phyloP scores from a whole-genome alignment of 306 rosid species.

The Rosa lucieae region DNA sequence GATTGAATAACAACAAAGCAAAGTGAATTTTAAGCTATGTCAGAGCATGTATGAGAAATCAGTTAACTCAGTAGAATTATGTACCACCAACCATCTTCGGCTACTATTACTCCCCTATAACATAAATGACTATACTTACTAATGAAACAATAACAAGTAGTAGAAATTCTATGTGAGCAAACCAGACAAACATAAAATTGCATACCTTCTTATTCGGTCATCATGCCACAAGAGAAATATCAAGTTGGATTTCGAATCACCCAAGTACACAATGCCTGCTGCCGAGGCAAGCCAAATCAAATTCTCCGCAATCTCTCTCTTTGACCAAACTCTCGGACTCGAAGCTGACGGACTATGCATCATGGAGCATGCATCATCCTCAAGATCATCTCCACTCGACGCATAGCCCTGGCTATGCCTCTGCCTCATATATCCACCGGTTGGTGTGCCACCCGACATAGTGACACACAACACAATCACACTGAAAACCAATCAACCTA shows the following conservation, averaged over 20 bases:
- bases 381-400: conserved; percentile 93
- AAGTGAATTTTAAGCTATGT: background rate
- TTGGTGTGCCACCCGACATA: conserved; percentile 97
- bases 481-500: conserved; percentile 23
- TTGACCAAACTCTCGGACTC: conserved; percentile 51
- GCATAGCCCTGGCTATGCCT: conserved; percentile 96
- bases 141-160: conserved; percentile 5
- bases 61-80: background rate
- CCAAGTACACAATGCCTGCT: conserved; percentile 69
- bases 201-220: conserved; percentile 76
- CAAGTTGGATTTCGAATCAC: conserved; percentile 79
- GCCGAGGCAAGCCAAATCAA: conserved; percentile 90
- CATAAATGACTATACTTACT: background rate
- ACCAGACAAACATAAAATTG: background rate
- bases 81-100: background rate
- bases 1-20: background rate
- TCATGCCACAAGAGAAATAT: conserved; percentile 83
- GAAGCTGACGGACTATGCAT: conserved; percentile 39
- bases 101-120: background rate
- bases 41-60: background rate
- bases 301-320: conserved; percentile 75
- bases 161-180: background rate
- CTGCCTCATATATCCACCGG: conserved; percentile 85
- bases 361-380: conserved; percentile 95
- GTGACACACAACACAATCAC: conserved; percentile 26